phyloP scores from a whole-genome alignment of 495 filamentous ascomycete species.

The Margaritispora aquatica region DNA sequence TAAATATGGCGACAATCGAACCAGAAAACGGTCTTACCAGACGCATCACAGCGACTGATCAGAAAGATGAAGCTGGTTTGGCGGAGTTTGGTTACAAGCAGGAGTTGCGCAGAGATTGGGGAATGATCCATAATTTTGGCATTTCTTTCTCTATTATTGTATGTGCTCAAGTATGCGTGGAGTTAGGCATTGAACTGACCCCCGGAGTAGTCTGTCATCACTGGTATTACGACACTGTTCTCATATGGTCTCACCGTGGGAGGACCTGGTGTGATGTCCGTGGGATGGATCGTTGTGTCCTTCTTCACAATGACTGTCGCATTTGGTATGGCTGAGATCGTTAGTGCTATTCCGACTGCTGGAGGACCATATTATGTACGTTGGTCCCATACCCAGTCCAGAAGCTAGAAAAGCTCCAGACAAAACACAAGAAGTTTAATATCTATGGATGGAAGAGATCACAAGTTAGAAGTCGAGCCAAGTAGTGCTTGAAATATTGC shows the following conservation, averaged over 20 bases:
- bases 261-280: conserved; percentile 48
- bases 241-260: conserved; percentile 50
- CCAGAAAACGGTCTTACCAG: conserved; percentile 7
- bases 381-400: no score
- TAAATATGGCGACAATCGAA: conserved; percentile 9
- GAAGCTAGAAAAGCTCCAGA: no score
- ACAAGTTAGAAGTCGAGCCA: no score
- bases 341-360: conserved; percentile 56
- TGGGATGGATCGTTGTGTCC: conserved; percentile 55
- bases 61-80: conserved; percentile 45
- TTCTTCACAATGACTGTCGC: conserved; percentile 54
- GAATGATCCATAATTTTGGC: conserved; percentile 56
- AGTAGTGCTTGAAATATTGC: no score
- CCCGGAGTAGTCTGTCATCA: conserved; percentile 47
- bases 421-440: no score
- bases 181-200: conserved; percentile 1
- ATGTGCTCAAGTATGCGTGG: background rate
- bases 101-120: conserved; percentile 55
- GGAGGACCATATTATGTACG: conserved; percentile 56
- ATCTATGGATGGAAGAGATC: no score
- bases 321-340: conserved; percentile 59
- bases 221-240: conserved; percentile 53
- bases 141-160: conserved; percentile 63
- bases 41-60: conserved; percentile 20
- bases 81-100: conserved; percentile 59